Conservation (phyloP, 169 alveolate species). For the Babesia ovis region DNA sequence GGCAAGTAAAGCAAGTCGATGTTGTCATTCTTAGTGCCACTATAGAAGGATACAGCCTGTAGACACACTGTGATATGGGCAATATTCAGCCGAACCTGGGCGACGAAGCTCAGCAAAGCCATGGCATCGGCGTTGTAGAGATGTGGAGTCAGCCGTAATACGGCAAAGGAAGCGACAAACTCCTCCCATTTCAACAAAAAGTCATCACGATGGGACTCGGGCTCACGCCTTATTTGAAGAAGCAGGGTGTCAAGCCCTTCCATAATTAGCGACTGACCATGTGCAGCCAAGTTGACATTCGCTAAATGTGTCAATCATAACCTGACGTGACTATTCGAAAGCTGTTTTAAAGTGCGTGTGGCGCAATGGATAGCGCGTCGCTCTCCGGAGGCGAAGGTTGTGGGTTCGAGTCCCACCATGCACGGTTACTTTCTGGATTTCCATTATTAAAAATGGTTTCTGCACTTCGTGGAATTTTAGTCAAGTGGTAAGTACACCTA, state of each 20-base stretch:
- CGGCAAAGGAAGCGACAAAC: constrained; percentile 46
- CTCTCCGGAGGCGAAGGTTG: constrained; percentile 96
- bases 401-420: constrained; percentile 95
- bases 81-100: constrained; percentile 25
- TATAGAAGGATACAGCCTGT: constrained; percentile 17
- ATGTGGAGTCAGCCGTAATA: constrained; percentile 54
- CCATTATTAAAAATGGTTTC: constrained; percentile 35
- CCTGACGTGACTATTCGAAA: constrained; percentile 30
- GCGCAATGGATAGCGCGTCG: constrained; percentile 96
- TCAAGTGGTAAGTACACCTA: constrained; percentile 33
- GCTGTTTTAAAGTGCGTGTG: constrained; percentile 75
- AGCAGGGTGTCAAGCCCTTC: constrained; percentile 35
- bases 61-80: background rate
- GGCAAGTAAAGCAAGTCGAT: constrained; percentile 2
- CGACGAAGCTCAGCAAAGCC: constrained; percentile 45
- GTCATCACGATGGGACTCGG: constrained; percentile 50
- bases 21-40: background rate
- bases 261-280: constrained; percentile 13
- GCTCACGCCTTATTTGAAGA: constrained; percentile 48
- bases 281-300: background rate
- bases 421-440: constrained; percentile 60
- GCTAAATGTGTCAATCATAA: background rate
- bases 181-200: constrained; percentile 58
- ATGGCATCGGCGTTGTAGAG: constrained; percentile 53
- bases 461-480: constrained; percentile 41